These are phyloP conservation scores for Stephania yunnanensis DNA, from an alignment of 164 flowering plant species.

Conservation along the genomic window DNA sequence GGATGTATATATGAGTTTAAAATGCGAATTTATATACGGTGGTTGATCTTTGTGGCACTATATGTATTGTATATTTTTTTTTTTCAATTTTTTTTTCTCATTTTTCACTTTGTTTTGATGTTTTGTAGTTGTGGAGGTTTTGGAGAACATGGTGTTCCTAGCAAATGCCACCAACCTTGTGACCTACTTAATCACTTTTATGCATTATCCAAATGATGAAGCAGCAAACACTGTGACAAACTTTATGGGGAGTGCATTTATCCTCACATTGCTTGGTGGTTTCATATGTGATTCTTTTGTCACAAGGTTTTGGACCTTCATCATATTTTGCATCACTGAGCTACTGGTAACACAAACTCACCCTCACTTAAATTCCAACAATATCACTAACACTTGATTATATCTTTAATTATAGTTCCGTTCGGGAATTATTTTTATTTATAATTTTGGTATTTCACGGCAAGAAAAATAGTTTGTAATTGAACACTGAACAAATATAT, in stretches of 20 bases:
- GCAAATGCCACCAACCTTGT: conserved; percentile 35
- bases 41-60: not conserved
- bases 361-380: too few relatives aligned
- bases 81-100: not conserved
- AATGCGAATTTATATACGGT: too few relatives aligned
- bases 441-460: too few relatives aligned
- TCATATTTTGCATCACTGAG: conserved; percentile 25
- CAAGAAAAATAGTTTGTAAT: too few relatives aligned
- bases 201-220: conserved; percentile 29
- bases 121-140: conserved; percentile 17
- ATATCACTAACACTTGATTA: too few relatives aligned
- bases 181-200: conserved; percentile 25
- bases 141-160: conserved; percentile 41
- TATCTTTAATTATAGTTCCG: too few relatives aligned
- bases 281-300: conserved; percentile 35
- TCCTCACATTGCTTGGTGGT: conserved; percentile 30
- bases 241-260: conserved; percentile 30
- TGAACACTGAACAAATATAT: too few relatives aligned
- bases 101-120: not conserved
- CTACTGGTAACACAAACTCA: conserved; percentile 17
- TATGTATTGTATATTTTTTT: too few relatives aligned
- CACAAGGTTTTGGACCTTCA: conserved; percentile 27
- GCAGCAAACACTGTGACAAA: conserved; percentile 41
- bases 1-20: too few relatives aligned
- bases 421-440: too few relatives aligned